Evolutionary conservation across 2,329 filamentous ascomycete species (phyloP).

Genomic region (Venturia asperata): DNA sequence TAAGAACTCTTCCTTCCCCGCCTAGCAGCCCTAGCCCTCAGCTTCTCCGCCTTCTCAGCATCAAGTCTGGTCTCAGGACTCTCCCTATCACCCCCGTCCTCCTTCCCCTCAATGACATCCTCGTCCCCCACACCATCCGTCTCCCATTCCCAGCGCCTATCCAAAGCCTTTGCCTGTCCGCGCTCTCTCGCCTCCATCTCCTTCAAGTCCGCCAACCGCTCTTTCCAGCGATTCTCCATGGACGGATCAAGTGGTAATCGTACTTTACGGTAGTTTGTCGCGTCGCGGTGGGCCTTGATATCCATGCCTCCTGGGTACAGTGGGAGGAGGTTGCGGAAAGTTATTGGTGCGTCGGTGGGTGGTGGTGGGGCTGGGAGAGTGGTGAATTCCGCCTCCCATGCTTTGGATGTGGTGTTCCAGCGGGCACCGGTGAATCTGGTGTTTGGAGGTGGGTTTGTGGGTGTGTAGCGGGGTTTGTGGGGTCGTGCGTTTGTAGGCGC

Average conservation of each 20-base stretch:
- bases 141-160: not conserved
- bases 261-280: not conserved
- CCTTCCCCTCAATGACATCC: not conserved
- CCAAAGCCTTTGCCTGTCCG: not conserved
- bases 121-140: not conserved
- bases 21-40: conserved; percentile 9
- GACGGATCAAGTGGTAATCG: not conserved
- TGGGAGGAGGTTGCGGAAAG: not conserved
- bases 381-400: not conserved
- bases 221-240: not conserved
- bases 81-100: not conserved
- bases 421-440: not conserved
- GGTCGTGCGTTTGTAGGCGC: not conserved
- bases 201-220: not conserved
- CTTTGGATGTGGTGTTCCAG: not conserved
- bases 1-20: not conserved
- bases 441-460: conserved; percentile 6
- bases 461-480: not conserved
- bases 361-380: not conserved
- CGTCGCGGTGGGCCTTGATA: not conserved
- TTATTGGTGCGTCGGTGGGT: not conserved
- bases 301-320: not conserved
- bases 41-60: conserved; percentile 1
- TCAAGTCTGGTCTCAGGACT: conserved; percentile 1
- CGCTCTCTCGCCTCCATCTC: not conserved